phyloP scores from a whole-genome alignment of 805 yeast species.

The Candida germanica region DNA sequence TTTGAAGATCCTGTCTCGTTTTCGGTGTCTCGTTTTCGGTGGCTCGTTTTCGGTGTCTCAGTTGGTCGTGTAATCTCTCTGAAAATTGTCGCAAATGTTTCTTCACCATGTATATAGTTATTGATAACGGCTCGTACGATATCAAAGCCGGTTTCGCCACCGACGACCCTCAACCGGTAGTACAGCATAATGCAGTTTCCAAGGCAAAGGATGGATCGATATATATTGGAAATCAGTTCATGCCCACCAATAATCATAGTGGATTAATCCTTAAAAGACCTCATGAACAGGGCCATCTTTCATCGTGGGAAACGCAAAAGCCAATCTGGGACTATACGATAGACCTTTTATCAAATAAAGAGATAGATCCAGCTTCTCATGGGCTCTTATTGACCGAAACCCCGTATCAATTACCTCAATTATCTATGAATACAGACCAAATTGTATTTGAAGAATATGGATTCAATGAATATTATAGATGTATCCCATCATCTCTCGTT shows the following conservation, averaged over 20 bases:
- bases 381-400: constrained; percentile 75
- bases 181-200: constrained; percentile 66
- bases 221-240: constrained; percentile 67
- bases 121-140: constrained; percentile 89
- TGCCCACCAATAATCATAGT: constrained; percentile 67
- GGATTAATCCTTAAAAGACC: constrained; percentile 78
- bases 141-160: constrained; percentile 51
- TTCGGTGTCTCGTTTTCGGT: too few species aligned
- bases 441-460: constrained; percentile 93
- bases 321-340: constrained; percentile 87
- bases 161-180: constrained; percentile 32
- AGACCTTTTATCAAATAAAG: constrained; percentile 17
- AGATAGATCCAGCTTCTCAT: constrained; percentile 22
- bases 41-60: too few species aligned
- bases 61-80: too few species aligned
- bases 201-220: constrained; percentile 72
- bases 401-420: constrained; percentile 75
- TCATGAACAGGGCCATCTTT: constrained; percentile 81
- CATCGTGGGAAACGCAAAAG: constrained; percentile 88
- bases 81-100: too few species aligned
- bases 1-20: too few species aligned
- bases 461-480: constrained; percentile 65
- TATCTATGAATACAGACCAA: constrained; percentile 84
- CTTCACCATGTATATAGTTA: constrained; percentile 55
- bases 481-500: constrained; percentile 53